Percentiles rank a stretch among this genome's conserved stretches.
These are phyloP conservation scores for Cercospora janseana DNA, from an alignment of 2,329 filamentous ascomycete genomes.

Conservation along the genomic window DNA sequence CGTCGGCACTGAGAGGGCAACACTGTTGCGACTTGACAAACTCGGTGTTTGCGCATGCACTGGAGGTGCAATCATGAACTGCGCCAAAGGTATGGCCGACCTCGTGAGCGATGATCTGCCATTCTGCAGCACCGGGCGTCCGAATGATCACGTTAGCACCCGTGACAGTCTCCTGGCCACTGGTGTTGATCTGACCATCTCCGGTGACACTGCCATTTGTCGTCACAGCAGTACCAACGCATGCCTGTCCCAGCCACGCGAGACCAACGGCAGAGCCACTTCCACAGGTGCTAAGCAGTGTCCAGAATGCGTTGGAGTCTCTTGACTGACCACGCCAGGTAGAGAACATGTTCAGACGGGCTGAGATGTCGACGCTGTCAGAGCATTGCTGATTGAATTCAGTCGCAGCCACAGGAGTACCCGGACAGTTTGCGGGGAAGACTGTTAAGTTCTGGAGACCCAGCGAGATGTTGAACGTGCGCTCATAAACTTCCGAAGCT, in stretches of 20 bases:
- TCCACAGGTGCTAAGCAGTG: slow-evolving; percentile 75
- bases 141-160: slow-evolving; percentile 87
- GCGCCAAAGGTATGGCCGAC: slow-evolving; percentile 92
- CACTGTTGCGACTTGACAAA: slow-evolving; percentile 65
- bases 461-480: slow-evolving; percentile 89
- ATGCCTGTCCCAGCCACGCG: slow-evolving; percentile 89
- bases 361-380: slow-evolving; percentile 61
- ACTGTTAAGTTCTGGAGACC: slow-evolving; percentile 84
- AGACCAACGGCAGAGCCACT: slow-evolving; percentile 84
- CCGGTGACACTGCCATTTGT: slow-evolving; percentile 43
- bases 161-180: slow-evolving; percentile 68
- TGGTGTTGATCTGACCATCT: slow-evolving; percentile 38
- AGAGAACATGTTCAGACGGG: slow-evolving; percentile 84
- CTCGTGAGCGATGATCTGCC: slow-evolving; percentile 96
- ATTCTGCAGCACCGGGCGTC: slow-evolving; percentile 68
- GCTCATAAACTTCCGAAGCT: slow-evolving; percentile 84
- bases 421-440: slow-evolving; percentile 71
- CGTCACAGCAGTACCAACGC: slow-evolving; percentile 56
- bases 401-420: slow-evolving; percentile 61
- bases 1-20: slow-evolving; percentile 68
- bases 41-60: slow-evolving; percentile 65
- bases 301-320: slow-evolving; percentile 92
- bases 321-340: slow-evolving; percentile 74
- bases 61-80: slow-evolving; percentile 80
- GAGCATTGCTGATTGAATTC: slow-evolving; percentile 83